Base-by-base conservation (phyloP, 2,329 filamentous ascomycete genomes). In the Colletotrichum costaricense region DNA sequence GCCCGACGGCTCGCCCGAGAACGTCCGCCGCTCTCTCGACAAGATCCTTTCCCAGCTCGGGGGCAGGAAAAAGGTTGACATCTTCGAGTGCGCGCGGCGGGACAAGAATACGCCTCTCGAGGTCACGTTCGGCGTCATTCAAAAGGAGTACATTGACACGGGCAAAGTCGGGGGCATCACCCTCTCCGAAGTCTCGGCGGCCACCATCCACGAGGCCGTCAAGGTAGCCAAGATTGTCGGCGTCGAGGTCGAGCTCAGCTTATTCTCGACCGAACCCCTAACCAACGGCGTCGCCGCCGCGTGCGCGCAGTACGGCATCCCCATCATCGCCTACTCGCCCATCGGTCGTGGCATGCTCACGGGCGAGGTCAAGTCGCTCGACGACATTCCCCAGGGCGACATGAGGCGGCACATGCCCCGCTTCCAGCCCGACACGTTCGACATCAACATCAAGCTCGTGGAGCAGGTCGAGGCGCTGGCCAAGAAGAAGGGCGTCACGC, bases 261-360 rank as follows among this genome's bases (percentile, higher is more conserved):
- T 90, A 72, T 88, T 85, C 77, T 77, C 81, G 11, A 84, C 84
- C 0, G 87, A 89, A 19, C 82, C 86, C 28, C 81, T 89, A 30
- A 80, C 79, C 26, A 89, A 90, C 75, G 88, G 88, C 2, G 81
- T 91, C 46, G 85, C 86, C 3, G 84, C 84, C 2, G 86, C 89
- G 0, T 93, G 90, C 77, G 86, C 84, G 0, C 87, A 95, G 79
- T 81, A 93, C 58, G 84, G 86, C 59, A 94, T 96, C 73, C 91
- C 93, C 0, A 83, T 95, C 60, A 82, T 94, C 46, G 93, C 92
- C 0, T 95, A 95, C 82, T 92, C 92, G 57, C 93, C 94, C 1
- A 85, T 95, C 0, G 91, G 93, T 5, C 84, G 89, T 30, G 87
- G 88, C 2, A 28, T 88, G 67, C 80, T 93, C 68, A 89, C 89